Evolutionary conservation across 805 yeast species (phyloP).

Genomic region (Candida vaughaniae): DNA sequence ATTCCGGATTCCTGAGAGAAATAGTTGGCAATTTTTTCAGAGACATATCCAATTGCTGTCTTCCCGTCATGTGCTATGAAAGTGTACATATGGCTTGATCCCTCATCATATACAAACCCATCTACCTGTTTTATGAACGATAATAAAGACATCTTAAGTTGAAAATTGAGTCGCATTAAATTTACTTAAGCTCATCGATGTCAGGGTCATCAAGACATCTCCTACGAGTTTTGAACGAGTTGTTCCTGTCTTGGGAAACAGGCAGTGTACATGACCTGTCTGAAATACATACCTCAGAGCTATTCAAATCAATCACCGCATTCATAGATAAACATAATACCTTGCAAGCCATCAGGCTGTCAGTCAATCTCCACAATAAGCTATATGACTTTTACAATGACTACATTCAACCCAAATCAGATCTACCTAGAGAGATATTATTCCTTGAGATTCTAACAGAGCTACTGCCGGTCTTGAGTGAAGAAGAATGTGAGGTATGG

Average conservation of each 20-base stretch:
- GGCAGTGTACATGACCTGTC: constrained; percentile 4
- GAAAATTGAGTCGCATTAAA: constrained; percentile 8
- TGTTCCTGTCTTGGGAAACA: constrained; percentile 23
- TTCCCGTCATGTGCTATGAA: constrained; percentile 30
- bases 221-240: constrained; percentile 22
- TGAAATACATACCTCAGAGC: constrained; percentile 11
- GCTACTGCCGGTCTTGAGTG: constrained; percentile 30
- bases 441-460: constrained; percentile 40
- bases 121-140: constrained; percentile 28
- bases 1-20: constrained; percentile 17
- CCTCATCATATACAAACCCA: constrained; percentile 24
- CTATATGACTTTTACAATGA: constrained; percentile 33
- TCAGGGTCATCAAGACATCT: constrained; percentile 28
- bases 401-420: constrained; percentile 25
- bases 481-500: constrained; percentile 46
- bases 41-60: constrained; percentile 28
- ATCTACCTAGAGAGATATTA: constrained; percentile 30
- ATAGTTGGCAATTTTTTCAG: constrained; percentile 20
- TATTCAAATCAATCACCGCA: constrained; percentile 15
- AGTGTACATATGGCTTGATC: constrained; percentile 17
- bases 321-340: constrained; percentile 35
- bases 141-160: constrained; percentile 4
- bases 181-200: too few relatives aligned
- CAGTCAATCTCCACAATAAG: constrained; percentile 33
- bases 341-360: constrained; percentile 23